Percentiles rank a stretch among this genome's conserved stretches.
Conservation (phyloP, 2,329 filamentous ascomycete species). For the Neurospora crassa region DNA sequence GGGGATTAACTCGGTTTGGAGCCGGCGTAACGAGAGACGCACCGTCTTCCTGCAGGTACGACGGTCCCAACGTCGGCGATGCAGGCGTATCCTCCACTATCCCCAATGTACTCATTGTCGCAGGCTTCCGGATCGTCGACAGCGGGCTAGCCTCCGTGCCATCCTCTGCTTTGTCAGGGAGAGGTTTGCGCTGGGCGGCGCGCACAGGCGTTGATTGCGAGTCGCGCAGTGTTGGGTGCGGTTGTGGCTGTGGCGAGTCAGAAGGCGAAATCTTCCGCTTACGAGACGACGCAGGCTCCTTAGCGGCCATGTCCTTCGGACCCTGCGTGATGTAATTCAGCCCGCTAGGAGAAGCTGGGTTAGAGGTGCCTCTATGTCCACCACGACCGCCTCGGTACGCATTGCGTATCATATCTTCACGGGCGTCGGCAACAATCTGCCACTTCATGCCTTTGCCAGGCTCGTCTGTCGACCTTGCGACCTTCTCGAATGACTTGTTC, state of each 20-base stretch:
- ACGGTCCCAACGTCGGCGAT: slow-evolving; percentile 52
- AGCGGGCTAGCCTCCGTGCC: slow-evolving; percentile 44
- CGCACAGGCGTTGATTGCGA: slow-evolving; percentile 52
- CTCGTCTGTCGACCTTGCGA: slow-evolving; percentile 84
- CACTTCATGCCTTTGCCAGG: slow-evolving; percentile 99
- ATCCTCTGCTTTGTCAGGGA: slow-evolving; percentile 23
- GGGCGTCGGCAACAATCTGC: slow-evolving; percentile 78
- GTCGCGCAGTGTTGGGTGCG: slow-evolving; percentile 37
- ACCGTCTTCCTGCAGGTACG: slow-evolving; percentile 51
- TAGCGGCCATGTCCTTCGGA: slow-evolving; percentile 43
- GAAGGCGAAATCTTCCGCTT: slow-evolving; percentile 48
- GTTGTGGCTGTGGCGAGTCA: slow-evolving; percentile 47
- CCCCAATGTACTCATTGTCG: slow-evolving; percentile 29
- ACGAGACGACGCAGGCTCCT: slow-evolving; percentile 40
- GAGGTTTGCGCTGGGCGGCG: slow-evolving; percentile 27
- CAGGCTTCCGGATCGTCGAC: slow-evolving; percentile 44
- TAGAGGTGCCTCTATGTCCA: slow-evolving; percentile 58
- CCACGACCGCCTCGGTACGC: slow-evolving; percentile 51
- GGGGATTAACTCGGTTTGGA: slow-evolving; percentile 62
- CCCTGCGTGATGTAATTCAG: slow-evolving; percentile 52
- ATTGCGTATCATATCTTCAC: slow-evolving; percentile 80
- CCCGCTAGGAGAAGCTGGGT: slow-evolving; percentile 57
- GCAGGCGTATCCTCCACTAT: slow-evolving; percentile 43
- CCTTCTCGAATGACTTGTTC: slow-evolving; percentile 91
- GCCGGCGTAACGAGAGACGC: slow-evolving; percentile 61